phyloP scores from a whole-genome alignment of 2,329 filamentous ascomycete species.

The Botrytis elliptica region DNA sequence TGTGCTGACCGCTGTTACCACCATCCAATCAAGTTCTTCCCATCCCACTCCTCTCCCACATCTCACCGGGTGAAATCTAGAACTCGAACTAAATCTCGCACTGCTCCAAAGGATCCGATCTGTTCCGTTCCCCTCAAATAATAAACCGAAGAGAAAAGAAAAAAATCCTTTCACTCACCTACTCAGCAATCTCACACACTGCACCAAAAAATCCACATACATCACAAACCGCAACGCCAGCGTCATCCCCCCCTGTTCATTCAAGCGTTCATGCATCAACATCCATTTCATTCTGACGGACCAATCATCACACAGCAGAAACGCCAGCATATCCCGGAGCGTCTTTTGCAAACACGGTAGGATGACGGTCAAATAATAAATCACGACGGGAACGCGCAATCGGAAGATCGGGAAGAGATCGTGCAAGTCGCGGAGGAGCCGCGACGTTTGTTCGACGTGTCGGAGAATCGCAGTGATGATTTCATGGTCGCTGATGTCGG shows the following conservation, averaged over 20 bases:
- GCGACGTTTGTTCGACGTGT: constrained; percentile 40
- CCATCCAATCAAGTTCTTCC: constrained; percentile 16
- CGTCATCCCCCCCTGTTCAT: constrained; percentile 50
- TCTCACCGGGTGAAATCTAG: background rate
- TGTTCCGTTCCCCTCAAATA: no score
- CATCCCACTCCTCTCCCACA: constrained; percentile 21
- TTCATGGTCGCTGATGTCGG: constrained; percentile 36
- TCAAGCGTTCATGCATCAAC: constrained; percentile 57
- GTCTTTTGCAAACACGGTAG: constrained; percentile 55
- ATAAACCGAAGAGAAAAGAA: background rate
- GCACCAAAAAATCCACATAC: constrained; percentile 54
- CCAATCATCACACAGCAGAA: constrained; percentile 51
- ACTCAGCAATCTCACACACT: constrained; percentile 51
- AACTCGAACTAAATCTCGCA: background rate
- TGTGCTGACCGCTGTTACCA: constrained; percentile 35
- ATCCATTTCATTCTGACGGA: constrained; percentile 54
- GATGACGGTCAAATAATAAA: constrained; percentile 56
- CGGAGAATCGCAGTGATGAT: constrained; percentile 49
- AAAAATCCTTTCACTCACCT: constrained; percentile 43
- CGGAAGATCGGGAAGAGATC: constrained; percentile 54
- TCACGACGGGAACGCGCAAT: constrained; percentile 49
- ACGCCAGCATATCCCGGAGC: constrained; percentile 52
- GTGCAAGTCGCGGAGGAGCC: constrained; percentile 53
- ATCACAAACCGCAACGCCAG: constrained; percentile 54
- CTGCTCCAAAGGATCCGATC: background rate